Percentiles rank a stretch among this genome's conserved stretches.
These are phyloP conservation scores for Picocystis sp. DNA, from an alignment of 163 green algal genomes.

Conservation along the genomic window DNA sequence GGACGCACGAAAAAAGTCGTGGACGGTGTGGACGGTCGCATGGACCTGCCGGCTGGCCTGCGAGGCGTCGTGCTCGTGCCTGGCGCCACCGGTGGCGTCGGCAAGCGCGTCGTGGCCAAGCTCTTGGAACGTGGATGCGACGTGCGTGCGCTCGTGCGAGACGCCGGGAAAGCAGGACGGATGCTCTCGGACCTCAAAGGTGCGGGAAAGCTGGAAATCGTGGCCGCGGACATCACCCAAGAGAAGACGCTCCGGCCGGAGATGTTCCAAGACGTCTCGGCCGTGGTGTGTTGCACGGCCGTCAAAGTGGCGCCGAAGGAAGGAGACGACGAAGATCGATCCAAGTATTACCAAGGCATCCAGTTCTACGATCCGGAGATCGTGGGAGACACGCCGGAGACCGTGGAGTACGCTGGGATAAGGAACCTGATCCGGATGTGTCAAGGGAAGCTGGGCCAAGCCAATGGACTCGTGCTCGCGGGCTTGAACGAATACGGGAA, in stretches of 20 bases:
- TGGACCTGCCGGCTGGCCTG: not conserved
- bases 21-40: no score
- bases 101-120: slow-evolving; percentile 41
- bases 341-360: slow-evolving; percentile 78
- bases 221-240: slow-evolving; percentile 49
- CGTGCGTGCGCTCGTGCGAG: slow-evolving; percentile 52
- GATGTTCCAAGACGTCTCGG: slow-evolving; percentile 36
- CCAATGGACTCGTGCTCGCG: slow-evolving; percentile 1
- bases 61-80: slow-evolving; percentile 17
- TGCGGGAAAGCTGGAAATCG: slow-evolving; percentile 39
- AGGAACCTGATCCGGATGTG: slow-evolving; percentile 16
- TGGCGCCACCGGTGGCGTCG: slow-evolving; percentile 62
- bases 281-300: slow-evolving; percentile 39
- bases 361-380: slow-evolving; percentile 72
- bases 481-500: slow-evolving; percentile 8
- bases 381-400: slow-evolving; percentile 51
- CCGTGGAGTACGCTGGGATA: slow-evolving; percentile 24
- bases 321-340: slow-evolving; percentile 48
- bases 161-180: slow-evolving; percentile 9
- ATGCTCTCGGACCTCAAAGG: not conserved
- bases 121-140: slow-evolving; percentile 37
- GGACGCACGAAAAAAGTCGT: no score
- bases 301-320: slow-evolving; percentile 65
- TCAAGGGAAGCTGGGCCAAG: slow-evolving; percentile 20
- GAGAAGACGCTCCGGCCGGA: slow-evolving; percentile 38